Base-by-base conservation (phyloP, 116 monocot species). In the Papilionanthe hybrid region DNA sequence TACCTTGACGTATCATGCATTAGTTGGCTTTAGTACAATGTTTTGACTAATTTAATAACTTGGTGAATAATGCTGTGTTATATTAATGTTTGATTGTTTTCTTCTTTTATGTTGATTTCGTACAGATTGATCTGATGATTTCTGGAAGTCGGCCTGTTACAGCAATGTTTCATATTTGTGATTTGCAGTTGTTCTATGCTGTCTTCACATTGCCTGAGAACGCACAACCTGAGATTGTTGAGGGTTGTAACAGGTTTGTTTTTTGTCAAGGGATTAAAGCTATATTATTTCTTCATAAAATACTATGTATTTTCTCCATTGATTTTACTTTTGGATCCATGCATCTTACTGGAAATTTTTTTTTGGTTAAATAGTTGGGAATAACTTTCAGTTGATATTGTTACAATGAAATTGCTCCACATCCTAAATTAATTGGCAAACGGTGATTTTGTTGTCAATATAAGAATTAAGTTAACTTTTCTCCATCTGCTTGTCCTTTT, bases 81-180 rank as follows among this genome's bases (percentile, higher is more conserved):
- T 22, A 9, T 6, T 13, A 58, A 55, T 77, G 19, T 56, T 73
- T 13, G 41, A 9, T 53, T 71, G 19, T 77, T 84, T 55, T 20
- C 53, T 69, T 30, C 13, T 37, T 13, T 50, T 3, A 11, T 41
- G 32, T 6, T 81, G 28, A 4, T 77, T 63, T 78, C 78, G 19
- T 79, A 60, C 88, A 94, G 94, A 74, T 99, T 78, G 95, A 99
- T 88, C 86, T 94, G 23, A 94, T 99, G 98, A 84, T 99, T 77
- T 93, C 86, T 75, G 91, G 87, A 80, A 94, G 88, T 42, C 77
- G 88, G 48, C 93, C 98, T 75, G 84, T 88, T 3, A 91, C 86
- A 88, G 98, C 98, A 78, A 85, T 94, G 75, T 28, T 80, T 13
- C 87, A 88, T 80, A 90, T 99, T 58, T 83, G 83, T 79, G 94